phyloP scores from a whole-genome alignment of 1,284 basidiomycete species.

The Earliella scabrosa region DNA sequence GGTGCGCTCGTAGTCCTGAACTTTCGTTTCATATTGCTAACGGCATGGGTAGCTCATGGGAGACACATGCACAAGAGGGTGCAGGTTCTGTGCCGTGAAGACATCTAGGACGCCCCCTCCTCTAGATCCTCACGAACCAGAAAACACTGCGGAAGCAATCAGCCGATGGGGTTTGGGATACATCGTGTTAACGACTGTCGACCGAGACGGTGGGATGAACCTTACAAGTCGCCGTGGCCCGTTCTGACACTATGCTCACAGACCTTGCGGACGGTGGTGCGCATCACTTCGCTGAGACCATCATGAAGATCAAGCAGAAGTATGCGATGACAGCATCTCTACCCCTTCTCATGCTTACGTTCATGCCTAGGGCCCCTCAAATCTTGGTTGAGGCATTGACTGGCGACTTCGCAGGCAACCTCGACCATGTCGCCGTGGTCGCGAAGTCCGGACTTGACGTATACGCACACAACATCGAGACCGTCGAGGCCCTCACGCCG shows the following conservation, averaged over 20 bases:
- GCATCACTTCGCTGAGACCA: conserved; percentile 93
- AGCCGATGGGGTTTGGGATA: conserved; percentile 98
- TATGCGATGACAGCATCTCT: conserved; percentile 36
- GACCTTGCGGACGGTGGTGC: conserved; percentile 94
- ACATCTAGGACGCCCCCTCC: conserved; percentile 90
- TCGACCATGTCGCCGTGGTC: conserved; percentile 79
- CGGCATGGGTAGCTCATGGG: conserved; percentile 83
- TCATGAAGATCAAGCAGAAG: conserved; percentile 96
- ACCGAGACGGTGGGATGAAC: conserved; percentile 80
- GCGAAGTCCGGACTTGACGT: conserved; percentile 95
- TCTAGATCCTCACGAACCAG: conserved; percentile 95
- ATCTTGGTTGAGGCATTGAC: conserved; percentile 98
- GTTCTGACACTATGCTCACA: conserved; percentile 36
- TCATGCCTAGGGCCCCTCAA: conserved; percentile 74
- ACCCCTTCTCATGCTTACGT: conserved; percentile 1
- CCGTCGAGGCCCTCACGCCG: conserved; percentile 91
- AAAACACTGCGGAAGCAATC: conserved; percentile 98
- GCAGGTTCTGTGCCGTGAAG: conserved; percentile 98
- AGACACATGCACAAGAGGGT: conserved; percentile 98
- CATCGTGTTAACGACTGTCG: conserved; percentile 96
- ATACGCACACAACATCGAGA: conserved; percentile 98
- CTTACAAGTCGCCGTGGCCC: background rate
- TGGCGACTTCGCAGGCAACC: conserved; percentile 88
- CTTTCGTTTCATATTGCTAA: conserved; percentile 3
- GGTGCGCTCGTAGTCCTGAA: conserved; percentile 54